Conservation (phyloP, 2,329 filamentous ascomycete species). For the Xylaria arbuscula region DNA sequence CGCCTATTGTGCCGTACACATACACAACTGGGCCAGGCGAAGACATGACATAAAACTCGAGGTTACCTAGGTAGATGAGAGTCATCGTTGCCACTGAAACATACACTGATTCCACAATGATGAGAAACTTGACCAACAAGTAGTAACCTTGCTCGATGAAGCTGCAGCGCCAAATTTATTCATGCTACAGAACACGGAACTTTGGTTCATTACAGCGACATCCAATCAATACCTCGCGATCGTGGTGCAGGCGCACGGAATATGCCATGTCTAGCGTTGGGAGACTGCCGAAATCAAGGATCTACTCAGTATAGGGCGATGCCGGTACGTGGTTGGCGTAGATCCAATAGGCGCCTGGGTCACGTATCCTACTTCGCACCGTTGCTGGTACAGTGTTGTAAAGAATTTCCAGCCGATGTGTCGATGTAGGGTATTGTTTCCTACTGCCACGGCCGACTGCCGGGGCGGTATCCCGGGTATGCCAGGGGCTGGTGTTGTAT, state of each 20-base stretch:
- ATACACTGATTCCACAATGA: background rate
- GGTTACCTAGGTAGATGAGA: background rate
- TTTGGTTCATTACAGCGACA: background rate
- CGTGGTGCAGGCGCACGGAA: slow-evolving; percentile 17
- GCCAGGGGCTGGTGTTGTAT: slow-evolving; percentile 5
- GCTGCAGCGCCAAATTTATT: slow-evolving; percentile 1
- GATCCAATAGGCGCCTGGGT: background rate
- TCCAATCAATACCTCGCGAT: slow-evolving; percentile 1
- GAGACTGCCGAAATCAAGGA: slow-evolving; percentile 23
- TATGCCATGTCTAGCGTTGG: slow-evolving; percentile 10
- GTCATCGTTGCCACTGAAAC: background rate
- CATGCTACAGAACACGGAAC: background rate
- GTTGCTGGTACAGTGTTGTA: slow-evolving; percentile 1
- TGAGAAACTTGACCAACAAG: background rate
- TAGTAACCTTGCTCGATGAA: background rate
- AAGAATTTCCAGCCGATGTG: background rate
- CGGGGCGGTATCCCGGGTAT: slow-evolving; percentile 2
- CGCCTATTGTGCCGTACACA: background rate
- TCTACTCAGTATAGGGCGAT: slow-evolving; percentile 9
- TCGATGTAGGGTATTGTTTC: slow-evolving; percentile 15
- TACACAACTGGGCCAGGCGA: background rate
- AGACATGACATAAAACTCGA: background rate
- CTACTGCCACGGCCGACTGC: slow-evolving; percentile 11
- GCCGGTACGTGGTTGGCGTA: slow-evolving; percentile 19
- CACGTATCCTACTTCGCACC: background rate